These are phyloP conservation scores for Diospyros kaki DNA, from an alignment of 148 eudicot genomes.

Conservation along the genomic window DNA sequence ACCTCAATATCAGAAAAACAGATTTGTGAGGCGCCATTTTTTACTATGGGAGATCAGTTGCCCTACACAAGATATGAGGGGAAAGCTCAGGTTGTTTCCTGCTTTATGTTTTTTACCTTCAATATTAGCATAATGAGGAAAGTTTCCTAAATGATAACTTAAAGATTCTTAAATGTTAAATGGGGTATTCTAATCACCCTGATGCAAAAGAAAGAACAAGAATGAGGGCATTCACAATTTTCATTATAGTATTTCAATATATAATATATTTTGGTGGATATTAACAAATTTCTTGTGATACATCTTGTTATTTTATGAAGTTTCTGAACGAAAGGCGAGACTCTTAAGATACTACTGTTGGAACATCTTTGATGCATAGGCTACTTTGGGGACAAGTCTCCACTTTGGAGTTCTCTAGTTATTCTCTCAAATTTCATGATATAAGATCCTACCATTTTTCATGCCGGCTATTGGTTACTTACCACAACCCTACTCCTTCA, in stretches of 20 bases:
- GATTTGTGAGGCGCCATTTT: conserved; percentile 33
- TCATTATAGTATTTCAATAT: neutral
- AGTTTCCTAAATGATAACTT: neutral
- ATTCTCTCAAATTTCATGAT: neutral
- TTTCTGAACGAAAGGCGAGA: neutral
- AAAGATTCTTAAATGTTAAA: neutral
- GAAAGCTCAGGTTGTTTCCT: conserved; percentile 29
- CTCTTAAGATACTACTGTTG: neutral
- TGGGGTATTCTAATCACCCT: neutral
- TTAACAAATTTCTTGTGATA: conserved; percentile 2
- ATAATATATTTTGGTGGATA: neutral
- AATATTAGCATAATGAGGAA: neutral
- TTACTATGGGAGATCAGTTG: conserved; percentile 18
- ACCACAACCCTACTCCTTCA: too few species aligned
- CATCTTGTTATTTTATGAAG: neutral
- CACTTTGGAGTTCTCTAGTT: neutral
- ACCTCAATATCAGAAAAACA: conserved; percentile 8
- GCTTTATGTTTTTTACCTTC: conserved; percentile 1
- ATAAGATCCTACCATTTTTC: too few species aligned
- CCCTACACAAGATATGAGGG: conserved; percentile 23
- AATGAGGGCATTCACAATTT: neutral
- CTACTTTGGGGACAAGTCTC: neutral
- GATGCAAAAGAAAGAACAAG: neutral
- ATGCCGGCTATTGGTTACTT: too few species aligned
- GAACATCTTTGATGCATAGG: neutral